Evolutionary conservation across 306 rosid species (phyloP).

Genomic region (Boehmeria nivea): DNA sequence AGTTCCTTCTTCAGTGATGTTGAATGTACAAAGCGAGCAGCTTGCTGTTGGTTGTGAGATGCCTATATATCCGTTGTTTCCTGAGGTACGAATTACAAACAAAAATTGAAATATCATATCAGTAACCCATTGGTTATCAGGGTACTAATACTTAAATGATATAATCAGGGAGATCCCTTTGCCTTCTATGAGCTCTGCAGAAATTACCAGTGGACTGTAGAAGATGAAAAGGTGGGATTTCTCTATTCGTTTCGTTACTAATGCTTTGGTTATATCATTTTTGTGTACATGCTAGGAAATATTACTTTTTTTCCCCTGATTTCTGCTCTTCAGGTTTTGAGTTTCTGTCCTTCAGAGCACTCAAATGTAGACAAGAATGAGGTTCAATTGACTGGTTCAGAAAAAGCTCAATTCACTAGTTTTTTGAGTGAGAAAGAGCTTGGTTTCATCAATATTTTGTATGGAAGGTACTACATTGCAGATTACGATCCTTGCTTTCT

Average conservation of each 20-base stretch:
- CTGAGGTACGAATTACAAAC: conserved; percentile 52
- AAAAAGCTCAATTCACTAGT: conserved; percentile 36
- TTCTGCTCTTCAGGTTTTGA: conserved; percentile 58
- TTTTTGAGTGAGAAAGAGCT: conserved; percentile 49
- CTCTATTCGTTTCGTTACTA: not conserved
- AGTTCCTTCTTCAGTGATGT: conserved; percentile 57
- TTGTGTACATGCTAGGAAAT: not conserved
- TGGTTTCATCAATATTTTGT: conserved; percentile 62
- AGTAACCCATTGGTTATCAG: conserved; percentile 19
- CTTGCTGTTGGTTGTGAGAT: conserved; percentile 73
- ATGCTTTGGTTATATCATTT: not conserved
- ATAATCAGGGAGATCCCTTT: conserved; percentile 69
- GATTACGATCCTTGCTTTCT: conserved; percentile 1
- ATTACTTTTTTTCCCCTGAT: not conserved
- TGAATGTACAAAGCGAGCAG: conserved; percentile 76
- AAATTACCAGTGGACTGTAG: conserved; percentile 79
- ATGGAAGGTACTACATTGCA: conserved; percentile 60
- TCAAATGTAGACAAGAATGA: conserved; percentile 31
- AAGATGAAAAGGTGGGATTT: conserved; percentile 73
- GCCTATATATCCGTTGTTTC: conserved; percentile 77
- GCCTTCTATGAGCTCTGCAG: conserved; percentile 87
- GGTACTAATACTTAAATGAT: conserved; percentile 21
- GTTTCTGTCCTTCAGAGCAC: conserved; percentile 42
- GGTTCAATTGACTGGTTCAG: conserved; percentile 31
- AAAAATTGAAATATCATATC: conserved; percentile 3